phyloP scores from a whole-genome alignment of 2,329 filamentous ascomycete species.

The Aaosphaeria pasadenensis region DNA sequence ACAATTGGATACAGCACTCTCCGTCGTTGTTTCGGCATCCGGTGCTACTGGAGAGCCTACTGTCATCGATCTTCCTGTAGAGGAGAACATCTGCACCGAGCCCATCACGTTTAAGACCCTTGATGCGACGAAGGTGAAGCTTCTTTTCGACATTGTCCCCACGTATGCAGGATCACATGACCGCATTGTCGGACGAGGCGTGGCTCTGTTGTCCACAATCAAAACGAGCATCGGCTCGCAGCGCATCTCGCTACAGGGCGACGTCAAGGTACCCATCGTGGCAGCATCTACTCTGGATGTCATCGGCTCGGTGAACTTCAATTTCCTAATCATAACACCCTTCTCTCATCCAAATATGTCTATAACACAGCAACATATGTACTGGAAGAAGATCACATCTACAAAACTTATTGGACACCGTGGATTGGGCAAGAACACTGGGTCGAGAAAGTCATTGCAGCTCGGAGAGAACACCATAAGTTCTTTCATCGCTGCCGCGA shows the following conservation, averaged over 20 bases:
- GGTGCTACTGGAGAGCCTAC: conserved; percentile 84
- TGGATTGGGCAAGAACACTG: conserved; percentile 82
- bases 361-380: conserved; percentile 84
- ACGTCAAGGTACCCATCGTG: conserved; percentile 88
- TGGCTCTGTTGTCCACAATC: conserved; percentile 82
- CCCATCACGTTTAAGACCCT: conserved; percentile 84
- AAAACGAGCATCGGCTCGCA: conserved; percentile 79
- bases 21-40: conserved; percentile 81
- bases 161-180: conserved; percentile 85
- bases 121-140: conserved; percentile 76
- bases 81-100: conserved; percentile 90
- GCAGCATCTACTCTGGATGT: conserved; percentile 79
- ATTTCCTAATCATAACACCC: conserved; percentile 91
- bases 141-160: conserved; percentile 91
- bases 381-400: conserved; percentile 89
- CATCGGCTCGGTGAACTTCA: conserved; percentile 94
- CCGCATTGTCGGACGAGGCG: conserved; percentile 80
- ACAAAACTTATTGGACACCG: conserved; percentile 78
- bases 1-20: conserved; percentile 89
- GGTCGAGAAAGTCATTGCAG: conserved; percentile 81
- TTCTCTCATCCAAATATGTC: conserved; percentile 94
- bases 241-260: conserved; percentile 88
- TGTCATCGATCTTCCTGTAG: conserved; percentile 86
- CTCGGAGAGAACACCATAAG: conserved; percentile 93
- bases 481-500: conserved; percentile 94